Conservation (phyloP, 1,139 yeast genomes). For the Pichia sp. region DNA sequence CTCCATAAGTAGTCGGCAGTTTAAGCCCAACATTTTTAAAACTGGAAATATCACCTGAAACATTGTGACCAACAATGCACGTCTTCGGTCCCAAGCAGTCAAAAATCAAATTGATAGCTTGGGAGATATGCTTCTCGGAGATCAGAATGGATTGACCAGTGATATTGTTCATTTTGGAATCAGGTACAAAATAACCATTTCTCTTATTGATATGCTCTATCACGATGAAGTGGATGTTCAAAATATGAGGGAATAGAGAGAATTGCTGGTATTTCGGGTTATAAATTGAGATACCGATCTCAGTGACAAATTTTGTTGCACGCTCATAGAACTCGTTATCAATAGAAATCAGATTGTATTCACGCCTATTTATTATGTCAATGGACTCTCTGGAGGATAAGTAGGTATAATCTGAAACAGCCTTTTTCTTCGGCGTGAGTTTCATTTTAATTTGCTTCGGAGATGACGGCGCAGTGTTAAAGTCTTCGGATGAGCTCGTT, state of each 20-base stretch:
- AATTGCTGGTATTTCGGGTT: slow-evolving; percentile 45
- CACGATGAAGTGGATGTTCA: slow-evolving; percentile 50
- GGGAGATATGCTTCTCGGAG: slow-evolving; percentile 30
- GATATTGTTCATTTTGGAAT: slow-evolving; percentile 48
- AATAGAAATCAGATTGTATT: slow-evolving; percentile 41
- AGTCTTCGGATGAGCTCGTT: too few relatives aligned
- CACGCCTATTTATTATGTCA: slow-evolving; percentile 16
- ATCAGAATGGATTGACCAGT: slow-evolving; percentile 49
- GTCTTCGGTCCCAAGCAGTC: slow-evolving; percentile 32
- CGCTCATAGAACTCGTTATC: slow-evolving; percentile 66
- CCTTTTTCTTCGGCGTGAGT: too few relatives aligned
- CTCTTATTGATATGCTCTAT: slow-evolving; percentile 38
- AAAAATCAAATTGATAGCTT: slow-evolving; percentile 37
- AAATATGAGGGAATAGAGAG: slow-evolving; percentile 37
- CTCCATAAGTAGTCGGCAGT: slow-evolving; percentile 31
- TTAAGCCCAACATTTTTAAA: slow-evolving; percentile 40
- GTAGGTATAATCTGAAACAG: not conserved
- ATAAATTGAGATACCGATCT: slow-evolving; percentile 61
- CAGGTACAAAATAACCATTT: slow-evolving; percentile 59
- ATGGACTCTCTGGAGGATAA: slow-evolving; percentile 18
- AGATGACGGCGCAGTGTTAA: too few relatives aligned
- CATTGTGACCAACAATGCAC: slow-evolving; percentile 58
- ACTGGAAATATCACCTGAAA: slow-evolving; percentile 56
- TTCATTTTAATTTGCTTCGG: too few relatives aligned
- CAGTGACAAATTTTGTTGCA: slow-evolving; percentile 43